phyloP scores from a whole-genome alignment of 2,329 filamentous ascomycete species.

The Exophiala spinifera region DNA sequence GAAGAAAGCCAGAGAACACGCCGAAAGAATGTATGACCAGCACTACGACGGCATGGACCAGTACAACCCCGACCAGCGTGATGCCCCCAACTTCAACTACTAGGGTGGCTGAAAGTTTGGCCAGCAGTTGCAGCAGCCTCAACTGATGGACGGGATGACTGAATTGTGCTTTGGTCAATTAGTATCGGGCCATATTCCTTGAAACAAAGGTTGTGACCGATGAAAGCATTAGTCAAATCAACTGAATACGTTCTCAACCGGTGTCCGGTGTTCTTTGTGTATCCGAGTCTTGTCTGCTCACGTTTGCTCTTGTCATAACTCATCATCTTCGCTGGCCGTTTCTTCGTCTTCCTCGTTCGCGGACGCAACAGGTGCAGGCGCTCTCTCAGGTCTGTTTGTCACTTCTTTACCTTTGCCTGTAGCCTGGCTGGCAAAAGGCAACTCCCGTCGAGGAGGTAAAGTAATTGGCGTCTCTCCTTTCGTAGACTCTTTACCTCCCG shows the following conservation, averaged over 20 bases:
- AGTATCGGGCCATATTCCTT: not conserved
- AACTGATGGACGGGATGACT: slow-evolving; percentile 3
- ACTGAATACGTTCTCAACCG: too few relatives aligned
- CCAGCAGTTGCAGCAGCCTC: not conserved
- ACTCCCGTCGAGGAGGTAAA: slow-evolving; percentile 19
- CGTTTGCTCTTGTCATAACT: slow-evolving; percentile 19
- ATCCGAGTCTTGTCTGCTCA: too few relatives aligned
- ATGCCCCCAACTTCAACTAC: slow-evolving; percentile 35
- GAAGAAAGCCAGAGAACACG: slow-evolving; percentile 57
- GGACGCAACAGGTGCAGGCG: not conserved
- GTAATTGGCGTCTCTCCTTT: slow-evolving; percentile 6
- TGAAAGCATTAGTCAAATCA: too few relatives aligned
- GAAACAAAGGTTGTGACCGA: too few relatives aligned
- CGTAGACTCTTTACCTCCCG: slow-evolving; percentile 3
- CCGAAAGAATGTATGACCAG: slow-evolving; percentile 59
- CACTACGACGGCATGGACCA: slow-evolving; percentile 55
- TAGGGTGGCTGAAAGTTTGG: slow-evolving; percentile 14
- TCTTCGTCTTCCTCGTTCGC: slow-evolving; percentile 29
- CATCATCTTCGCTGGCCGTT: slow-evolving; percentile 28
- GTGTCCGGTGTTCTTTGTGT: too few relatives aligned
- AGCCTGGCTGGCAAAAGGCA: slow-evolving; percentile 18
- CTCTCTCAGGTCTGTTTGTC: not conserved
- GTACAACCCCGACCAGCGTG: slow-evolving; percentile 51
- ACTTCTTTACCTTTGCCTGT: not conserved
- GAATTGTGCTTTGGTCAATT: not conserved